phyloP scores from a whole-genome alignment of 345 rosid species.

The Eucalyptus leucophloia region DNA sequence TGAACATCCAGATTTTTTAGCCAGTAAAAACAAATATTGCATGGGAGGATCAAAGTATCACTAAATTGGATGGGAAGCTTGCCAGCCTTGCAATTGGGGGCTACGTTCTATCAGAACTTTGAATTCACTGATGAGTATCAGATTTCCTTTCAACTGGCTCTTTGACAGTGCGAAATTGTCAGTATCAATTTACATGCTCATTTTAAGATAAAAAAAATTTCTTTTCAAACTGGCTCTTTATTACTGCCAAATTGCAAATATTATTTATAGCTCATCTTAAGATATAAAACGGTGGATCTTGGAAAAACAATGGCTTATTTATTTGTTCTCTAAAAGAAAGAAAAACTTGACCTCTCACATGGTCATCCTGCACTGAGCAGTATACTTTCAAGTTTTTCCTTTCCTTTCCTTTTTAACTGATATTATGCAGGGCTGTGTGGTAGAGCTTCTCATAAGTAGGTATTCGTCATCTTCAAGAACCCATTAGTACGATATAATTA shows the following conservation, averaged over 20 bases:
- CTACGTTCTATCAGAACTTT: not conserved
- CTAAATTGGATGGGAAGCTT: not conserved
- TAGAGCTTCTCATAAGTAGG: not conserved
- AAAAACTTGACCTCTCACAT: not conserved
- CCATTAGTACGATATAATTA: not conserved
- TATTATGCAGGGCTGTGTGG: not conserved
- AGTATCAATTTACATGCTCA: not conserved
- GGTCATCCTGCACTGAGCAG: not conserved
- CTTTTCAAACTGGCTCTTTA: not conserved
- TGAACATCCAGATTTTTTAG: not conserved
- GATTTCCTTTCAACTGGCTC: not conserved
- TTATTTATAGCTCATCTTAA: not conserved
- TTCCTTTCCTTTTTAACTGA: not conserved
- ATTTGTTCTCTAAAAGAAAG: not conserved
- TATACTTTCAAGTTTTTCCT: not conserved
- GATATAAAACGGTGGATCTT: not conserved
- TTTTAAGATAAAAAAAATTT: not conserved
- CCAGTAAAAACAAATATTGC: not conserved
- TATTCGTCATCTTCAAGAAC: not conserved
- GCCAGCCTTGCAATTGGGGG: not conserved
- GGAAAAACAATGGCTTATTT: not conserved
- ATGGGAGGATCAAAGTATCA: not conserved
- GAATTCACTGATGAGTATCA: not conserved
- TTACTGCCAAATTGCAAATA: not conserved
- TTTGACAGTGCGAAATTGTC: not conserved